Evolutionary conservation across 129 eudicot genomes (phyloP).

Genomic region (Flaveria bidentis): DNA sequence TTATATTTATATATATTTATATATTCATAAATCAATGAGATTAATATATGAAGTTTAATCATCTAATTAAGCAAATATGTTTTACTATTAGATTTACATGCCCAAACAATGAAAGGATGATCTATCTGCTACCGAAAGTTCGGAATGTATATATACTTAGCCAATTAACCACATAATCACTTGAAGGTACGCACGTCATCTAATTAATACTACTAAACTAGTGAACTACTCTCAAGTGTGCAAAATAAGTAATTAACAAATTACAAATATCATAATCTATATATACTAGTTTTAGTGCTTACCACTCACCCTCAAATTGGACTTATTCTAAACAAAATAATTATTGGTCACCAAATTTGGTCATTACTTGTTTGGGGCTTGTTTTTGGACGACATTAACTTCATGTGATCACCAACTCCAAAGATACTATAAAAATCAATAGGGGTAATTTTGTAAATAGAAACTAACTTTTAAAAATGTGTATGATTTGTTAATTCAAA

Average conservation of each 20-base stretch:
- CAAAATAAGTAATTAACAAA: not conserved
- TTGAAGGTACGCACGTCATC: not conserved
- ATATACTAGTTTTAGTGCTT: not conserved
- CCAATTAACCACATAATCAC: too few species aligned
- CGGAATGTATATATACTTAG: too few species aligned
- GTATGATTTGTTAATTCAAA: too few species aligned
- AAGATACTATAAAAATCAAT: not conserved
- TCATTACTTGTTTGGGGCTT: conserved; percentile 33
- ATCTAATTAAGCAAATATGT: too few species aligned
- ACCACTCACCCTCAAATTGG: conserved; percentile 32
- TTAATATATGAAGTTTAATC: too few species aligned
- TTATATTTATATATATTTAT: too few species aligned
- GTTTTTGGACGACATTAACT: conserved; percentile 19
- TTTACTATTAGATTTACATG: too few species aligned
- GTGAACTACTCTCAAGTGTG: conserved; percentile 10
- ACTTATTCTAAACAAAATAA: conserved; percentile 18
- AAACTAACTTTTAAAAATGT: too few species aligned
- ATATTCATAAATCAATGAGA: too few species aligned
- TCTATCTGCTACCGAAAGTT: too few species aligned
- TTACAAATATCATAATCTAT: conserved; percentile 35
- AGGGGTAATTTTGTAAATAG: too few species aligned
- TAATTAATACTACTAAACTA: not conserved
- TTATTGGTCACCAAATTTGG: conserved; percentile 31
- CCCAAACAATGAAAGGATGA: too few species aligned
- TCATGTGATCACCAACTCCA: not conserved